These are phyloP conservation scores for Micromonas pusilla DNA, from an alignment of 139 green algal genomes.

Conservation along the genomic window DNA sequence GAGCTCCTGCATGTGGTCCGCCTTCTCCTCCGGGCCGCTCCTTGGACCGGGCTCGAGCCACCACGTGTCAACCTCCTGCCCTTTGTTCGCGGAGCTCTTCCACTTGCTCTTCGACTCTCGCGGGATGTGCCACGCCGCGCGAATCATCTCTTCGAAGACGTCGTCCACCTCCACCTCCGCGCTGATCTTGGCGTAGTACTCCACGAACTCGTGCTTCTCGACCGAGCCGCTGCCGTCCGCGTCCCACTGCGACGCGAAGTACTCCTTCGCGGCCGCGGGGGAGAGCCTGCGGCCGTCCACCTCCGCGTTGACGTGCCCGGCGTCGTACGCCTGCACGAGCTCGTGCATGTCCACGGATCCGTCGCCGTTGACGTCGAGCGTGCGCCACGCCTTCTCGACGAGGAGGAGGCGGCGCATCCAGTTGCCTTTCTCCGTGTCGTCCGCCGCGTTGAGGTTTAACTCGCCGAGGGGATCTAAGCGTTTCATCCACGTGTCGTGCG, in stretches of 20 bases:
- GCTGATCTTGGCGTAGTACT: neutral
- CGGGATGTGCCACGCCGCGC: neutral
- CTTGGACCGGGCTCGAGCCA: neutral
- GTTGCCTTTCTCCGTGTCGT: no score
- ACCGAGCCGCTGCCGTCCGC: neutral
- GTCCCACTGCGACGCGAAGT: neutral
- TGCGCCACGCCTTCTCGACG: neutral
- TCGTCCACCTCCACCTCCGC: neutral
- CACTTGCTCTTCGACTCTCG: no score
- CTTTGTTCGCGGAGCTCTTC: no score
- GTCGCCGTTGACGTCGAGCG: neutral
- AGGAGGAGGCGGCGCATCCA: neutral
- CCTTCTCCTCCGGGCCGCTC: neutral
- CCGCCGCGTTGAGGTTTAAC: no score
- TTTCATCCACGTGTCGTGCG: no score
- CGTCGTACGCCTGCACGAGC: neutral
- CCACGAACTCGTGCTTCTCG: neutral
- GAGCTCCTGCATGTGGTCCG: neutral
- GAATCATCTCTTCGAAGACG: neutral
- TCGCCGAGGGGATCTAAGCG: no score
- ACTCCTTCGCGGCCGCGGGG: neutral
- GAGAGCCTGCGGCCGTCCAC: no score
- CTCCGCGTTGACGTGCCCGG: neutral
- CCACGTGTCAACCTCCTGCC: neutral
- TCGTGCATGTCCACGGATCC: neutral